Conservation (phyloP, 108 stramenopile species). For the Mayamaea pseudoterrestris region DNA sequence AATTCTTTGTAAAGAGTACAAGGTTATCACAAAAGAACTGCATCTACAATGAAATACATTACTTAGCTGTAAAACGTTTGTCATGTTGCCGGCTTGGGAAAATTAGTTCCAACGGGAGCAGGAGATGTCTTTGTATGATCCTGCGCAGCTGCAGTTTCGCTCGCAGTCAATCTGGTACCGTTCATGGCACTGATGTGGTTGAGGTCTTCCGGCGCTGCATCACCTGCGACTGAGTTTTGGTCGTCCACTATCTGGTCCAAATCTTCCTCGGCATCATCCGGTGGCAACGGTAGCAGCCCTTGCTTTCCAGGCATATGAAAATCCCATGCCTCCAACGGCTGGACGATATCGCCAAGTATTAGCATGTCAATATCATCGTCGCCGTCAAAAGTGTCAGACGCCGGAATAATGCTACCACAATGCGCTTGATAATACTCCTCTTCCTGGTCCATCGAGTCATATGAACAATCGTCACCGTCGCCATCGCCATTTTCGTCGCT, state of each 20-base stretch:
- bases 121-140: neutral
- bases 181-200: neutral
- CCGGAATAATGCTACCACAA: conserved; percentile 9
- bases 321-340: conserved; percentile 72
- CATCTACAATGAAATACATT: neutral
- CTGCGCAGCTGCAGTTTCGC: neutral
- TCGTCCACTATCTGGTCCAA: conserved; percentile 15
- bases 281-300: conserved; percentile 25
- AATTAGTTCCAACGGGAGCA: neutral
- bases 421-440: conserved; percentile 51
- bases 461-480: conserved; percentile 44
- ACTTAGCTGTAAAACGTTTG: neutral
- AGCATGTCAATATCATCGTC: conserved; percentile 50
- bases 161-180: neutral
- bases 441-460: conserved; percentile 64
- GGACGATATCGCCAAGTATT: conserved; percentile 50
- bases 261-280: conserved; percentile 13
- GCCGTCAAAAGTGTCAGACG: conserved; percentile 28
- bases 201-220: neutral
- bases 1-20: too few relatives aligned
- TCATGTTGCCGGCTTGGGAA: too few relatives aligned
- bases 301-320: conserved; percentile 58
- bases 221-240: neutral
- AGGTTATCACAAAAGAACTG: too few relatives aligned
- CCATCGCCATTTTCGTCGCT: conserved; percentile 17